These are phyloP conservation scores for Penicillium verrucosum DNA, from an alignment of 2,329 filamentous ascomycete species.

Conservation along the genomic window DNA sequence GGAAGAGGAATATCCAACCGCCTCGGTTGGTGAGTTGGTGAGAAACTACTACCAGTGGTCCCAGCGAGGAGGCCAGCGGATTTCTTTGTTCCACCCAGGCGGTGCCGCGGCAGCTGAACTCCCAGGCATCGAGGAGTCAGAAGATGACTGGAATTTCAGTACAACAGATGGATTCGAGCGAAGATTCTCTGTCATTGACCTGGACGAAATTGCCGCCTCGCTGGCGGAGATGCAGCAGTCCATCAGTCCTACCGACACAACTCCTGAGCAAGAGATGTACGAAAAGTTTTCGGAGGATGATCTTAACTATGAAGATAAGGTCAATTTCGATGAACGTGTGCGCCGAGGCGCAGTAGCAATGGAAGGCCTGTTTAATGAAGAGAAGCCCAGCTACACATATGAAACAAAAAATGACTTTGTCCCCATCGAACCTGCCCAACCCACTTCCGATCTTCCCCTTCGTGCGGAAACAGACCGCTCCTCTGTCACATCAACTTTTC, in stretches of 20 bases:
- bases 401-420: constrained; percentile 52
- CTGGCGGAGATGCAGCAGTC: constrained; percentile 45
- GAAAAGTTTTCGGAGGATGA: constrained; percentile 33
- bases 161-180: constrained; percentile 60
- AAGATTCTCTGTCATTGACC: constrained; percentile 47
- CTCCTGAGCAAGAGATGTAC: constrained; percentile 25
- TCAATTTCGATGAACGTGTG: constrained; percentile 56
- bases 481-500: constrained; percentile 48
- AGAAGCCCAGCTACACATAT: constrained; percentile 57
- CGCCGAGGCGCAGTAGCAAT: constrained; percentile 56
- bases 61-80: constrained; percentile 47
- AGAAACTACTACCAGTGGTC: constrained; percentile 50
- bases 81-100: constrained; percentile 59
- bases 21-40: constrained; percentile 45
- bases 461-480: constrained; percentile 46
- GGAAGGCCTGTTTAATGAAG: constrained; percentile 56
- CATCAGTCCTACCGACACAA: constrained; percentile 30
- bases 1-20: constrained; percentile 44
- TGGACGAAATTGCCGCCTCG: constrained; percentile 47
- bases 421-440: constrained; percentile 42
- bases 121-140: constrained; percentile 43
- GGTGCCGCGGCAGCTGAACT: constrained; percentile 57
- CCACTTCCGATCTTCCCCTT: constrained; percentile 54
- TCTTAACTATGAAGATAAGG: constrained; percentile 46
- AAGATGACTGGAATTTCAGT: constrained; percentile 64